phyloP scores from a whole-genome alignment of 306 rosid genomes.

The Macrotyloma uniflorum region DNA sequence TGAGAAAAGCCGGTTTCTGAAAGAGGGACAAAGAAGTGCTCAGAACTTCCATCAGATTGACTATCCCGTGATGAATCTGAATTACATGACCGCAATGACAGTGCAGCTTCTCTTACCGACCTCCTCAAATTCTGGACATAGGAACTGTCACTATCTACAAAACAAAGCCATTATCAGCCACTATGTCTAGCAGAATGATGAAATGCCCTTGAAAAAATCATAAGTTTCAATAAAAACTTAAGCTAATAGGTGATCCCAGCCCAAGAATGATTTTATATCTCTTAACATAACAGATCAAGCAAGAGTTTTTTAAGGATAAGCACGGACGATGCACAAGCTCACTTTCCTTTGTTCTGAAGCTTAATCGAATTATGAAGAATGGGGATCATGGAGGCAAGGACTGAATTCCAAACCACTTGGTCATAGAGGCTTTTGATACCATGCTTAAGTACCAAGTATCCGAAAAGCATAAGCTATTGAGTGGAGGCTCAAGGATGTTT shows the following conservation, averaged over 20 bases:
- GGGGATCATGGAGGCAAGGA: not conserved
- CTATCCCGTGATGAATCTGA: conserved; percentile 68
- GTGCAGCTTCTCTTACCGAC: conserved; percentile 93
- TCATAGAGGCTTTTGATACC: not conserved
- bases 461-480: conserved; percentile 2
- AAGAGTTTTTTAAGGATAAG: not conserved
- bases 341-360: conserved; percentile 10
- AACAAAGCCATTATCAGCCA: conserved; percentile 33
- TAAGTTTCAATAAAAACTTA: conserved; percentile 32
- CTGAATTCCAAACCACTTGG: not conserved
- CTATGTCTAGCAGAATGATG: conserved; percentile 22
- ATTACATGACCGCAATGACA: conserved; percentile 59
- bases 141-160: conserved; percentile 50
- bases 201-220: conserved; percentile 33
- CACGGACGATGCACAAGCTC: conserved; percentile 1
- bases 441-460: conserved; percentile 30
- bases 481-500: conserved; percentile 9
- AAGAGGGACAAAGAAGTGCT: conserved; percentile 86
- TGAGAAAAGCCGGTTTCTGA: conserved; percentile 76
- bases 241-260: conserved; percentile 6
- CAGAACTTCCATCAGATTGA: conserved; percentile 82
- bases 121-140: conserved; percentile 78
- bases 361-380: conserved; percentile 30
- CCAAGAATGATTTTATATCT: conserved; percentile 5
- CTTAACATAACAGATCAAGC: conserved; percentile 16